Evolutionary conservation across 2,329 filamentous ascomycete genomes (phyloP).

Genomic region (Botryotinia calthae): DNA sequence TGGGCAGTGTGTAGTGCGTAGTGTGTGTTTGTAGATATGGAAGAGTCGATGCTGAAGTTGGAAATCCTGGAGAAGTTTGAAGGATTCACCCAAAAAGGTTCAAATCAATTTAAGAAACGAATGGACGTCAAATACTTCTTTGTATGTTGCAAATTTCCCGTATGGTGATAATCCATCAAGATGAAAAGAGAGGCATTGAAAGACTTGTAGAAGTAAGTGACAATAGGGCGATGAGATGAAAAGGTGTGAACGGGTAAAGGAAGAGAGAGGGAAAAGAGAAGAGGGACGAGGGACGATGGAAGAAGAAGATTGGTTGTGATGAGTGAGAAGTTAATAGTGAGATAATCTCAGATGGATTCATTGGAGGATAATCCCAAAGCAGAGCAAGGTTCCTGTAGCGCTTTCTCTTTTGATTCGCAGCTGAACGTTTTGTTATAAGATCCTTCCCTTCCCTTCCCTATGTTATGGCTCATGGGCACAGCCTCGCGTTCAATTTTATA

Average conservation of each 20-base stretch:
- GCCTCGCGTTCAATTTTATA: neutral
- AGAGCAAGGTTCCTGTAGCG: slow-evolving; percentile 6
- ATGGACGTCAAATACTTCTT: slow-evolving; percentile 25
- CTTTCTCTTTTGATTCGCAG: neutral
- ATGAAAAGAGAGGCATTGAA: neutral
- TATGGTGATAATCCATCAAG: slow-evolving; percentile 4
- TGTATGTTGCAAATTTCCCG: neutral
- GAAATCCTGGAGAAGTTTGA: neutral
- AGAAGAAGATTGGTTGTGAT: neutral
- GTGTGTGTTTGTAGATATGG: neutral
- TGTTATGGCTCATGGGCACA: neutral
- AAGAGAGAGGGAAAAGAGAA: neutral
- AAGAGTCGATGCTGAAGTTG: neutral
- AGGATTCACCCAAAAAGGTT: slow-evolving; percentile 3
- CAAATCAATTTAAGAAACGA: slow-evolving; percentile 22
- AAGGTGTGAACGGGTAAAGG: neutral
- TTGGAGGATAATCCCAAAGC: neutral
- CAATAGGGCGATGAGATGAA: neutral
- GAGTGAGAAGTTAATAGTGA: neutral
- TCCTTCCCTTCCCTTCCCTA: neutral
- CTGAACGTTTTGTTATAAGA: neutral
- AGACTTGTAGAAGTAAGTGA: slow-evolving; percentile 9
- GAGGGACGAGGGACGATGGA: neutral
- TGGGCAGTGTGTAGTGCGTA: neutral
- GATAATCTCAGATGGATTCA: neutral